Evolutionary conservation across 1,284 basidiomycete genomes (phyloP).

Genomic region (Takashimella koratensis): DNA sequence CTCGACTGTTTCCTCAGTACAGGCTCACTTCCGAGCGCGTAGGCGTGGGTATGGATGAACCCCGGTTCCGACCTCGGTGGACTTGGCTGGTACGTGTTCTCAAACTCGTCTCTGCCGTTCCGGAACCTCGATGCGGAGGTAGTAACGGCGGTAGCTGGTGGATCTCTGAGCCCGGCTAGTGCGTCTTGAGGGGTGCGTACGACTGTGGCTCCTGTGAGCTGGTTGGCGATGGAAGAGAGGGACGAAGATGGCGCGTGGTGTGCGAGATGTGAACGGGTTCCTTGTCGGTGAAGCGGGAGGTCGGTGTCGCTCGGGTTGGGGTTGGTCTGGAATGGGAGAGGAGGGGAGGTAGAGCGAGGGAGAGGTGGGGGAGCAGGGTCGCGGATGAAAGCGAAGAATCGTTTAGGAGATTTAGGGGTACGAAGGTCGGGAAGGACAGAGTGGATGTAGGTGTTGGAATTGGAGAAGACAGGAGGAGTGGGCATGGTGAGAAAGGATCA

Average conservation of each 20-base stretch:
- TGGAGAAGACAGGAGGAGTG: neutral
- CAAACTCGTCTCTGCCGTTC: neutral
- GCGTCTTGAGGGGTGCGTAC: constrained; percentile 34
- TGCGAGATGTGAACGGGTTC: too few relatives aligned
- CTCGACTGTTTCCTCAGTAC: neutral
- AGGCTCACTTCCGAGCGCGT: neutral
- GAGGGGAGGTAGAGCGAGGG: neutral
- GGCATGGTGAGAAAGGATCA: neutral
- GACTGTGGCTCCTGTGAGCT: constrained; percentile 22
- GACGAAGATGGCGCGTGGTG: neutral
- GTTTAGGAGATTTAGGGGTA: neutral
- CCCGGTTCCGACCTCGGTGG: too few relatives aligned
- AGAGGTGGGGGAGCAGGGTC: neutral
- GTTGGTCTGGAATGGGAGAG: neutral
- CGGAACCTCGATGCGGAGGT: neutral
- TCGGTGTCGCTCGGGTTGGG: neutral
- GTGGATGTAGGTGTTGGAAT: neutral
- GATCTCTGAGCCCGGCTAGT: neutral
- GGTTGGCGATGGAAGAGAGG: neutral
- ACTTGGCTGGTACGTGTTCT: neutral
- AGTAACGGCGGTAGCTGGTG: neutral
- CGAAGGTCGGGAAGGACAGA: neutral
- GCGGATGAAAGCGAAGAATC: neutral
- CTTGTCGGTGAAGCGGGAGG: neutral
- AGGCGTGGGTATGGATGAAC: neutral